These are phyloP conservation scores for Eremothecium cymbalariae DNA, from an alignment of 1,139 yeast genomes.

Conservation along the genomic window DNA sequence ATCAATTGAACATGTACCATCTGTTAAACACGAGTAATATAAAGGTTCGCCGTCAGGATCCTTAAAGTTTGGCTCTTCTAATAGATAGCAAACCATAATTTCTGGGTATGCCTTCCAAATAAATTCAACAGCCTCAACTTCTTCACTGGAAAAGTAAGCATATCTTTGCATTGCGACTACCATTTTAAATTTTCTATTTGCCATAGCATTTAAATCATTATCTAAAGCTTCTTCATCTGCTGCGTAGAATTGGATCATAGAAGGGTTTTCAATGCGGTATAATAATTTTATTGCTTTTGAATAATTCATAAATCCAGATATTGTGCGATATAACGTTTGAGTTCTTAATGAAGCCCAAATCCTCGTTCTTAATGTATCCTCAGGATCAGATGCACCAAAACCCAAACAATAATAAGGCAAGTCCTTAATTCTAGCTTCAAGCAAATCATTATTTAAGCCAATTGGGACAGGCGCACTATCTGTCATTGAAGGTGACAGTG, in stretches of 20 bases:
- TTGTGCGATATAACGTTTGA: constrained; percentile 70
- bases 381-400: constrained; percentile 54
- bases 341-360: constrained; percentile 76
- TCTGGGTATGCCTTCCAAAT: constrained; percentile 57
- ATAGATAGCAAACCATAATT: constrained; percentile 51
- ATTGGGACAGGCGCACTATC: constrained; percentile 15
- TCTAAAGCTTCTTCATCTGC: constrained; percentile 35
- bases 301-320: constrained; percentile 70
- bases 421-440: constrained; percentile 42
- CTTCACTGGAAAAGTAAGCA: constrained; percentile 43
- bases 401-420: constrained; percentile 68
- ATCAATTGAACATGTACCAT: constrained; percentile 40
- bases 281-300: constrained; percentile 58
- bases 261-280: constrained; percentile 55
- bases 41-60: constrained; percentile 30
- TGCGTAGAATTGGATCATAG: constrained; percentile 36
- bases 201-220: constrained; percentile 43
- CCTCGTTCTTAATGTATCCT: constrained; percentile 57
- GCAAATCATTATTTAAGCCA: constrained; percentile 5
- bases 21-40: constrained; percentile 59
- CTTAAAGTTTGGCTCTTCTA: constrained; percentile 37
- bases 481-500: constrained; percentile 1
- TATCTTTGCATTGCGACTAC: constrained; percentile 67
- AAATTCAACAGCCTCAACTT: constrained; percentile 47
- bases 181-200: constrained; percentile 55